Evolutionary conservation across 1,284 basidiomycete genomes (phyloP), one percentile per base, ranked within the genome.

Genomic region (Leccinum pachyderme): DNA sequence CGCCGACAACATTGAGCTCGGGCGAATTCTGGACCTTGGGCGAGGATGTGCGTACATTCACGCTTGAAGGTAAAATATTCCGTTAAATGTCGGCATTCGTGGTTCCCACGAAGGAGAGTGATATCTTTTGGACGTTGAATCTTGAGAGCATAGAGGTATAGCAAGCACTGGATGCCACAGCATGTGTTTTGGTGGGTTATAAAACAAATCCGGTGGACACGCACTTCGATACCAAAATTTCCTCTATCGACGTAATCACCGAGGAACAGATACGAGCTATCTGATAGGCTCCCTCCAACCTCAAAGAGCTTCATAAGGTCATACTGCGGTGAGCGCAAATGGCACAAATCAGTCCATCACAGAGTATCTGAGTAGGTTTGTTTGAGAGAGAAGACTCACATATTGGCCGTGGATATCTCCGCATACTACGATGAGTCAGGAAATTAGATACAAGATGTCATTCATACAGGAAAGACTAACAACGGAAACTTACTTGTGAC

Each of bases 341-440:
- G 56, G 52, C 3, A 9, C 3, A 1, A 9, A 59, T 65, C 55
- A 54, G 46, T 11, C n/a, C 13, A 59, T 62, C 35, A 33, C 11
- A 29, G 15, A 39, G 35, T n/a, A 13, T 43, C 48, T 35, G 43
- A 29, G 48, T 47, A 58, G 54, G 46, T 50, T 49, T 32, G 45
- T 48, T 15, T 47, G 15, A 35, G 7, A 8, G 44, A 44, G 28
- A 59, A 32, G 50, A 75, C 91, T 75, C 75, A 96, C 93, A 75
- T 95, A 99, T 89, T 99, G 96, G 8, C 96, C 96, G 71, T 99
- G 96, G 52, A 98, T 95, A 76, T 99, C 96, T 49, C 95, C 95
- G 68, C 93, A 95, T 59, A 98, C 94, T 95, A 62, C 35, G 53
- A 55, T 9, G 33, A 24, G 18, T 39, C 18, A 6, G 24, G 22